These are phyloP conservation scores for Pelargonium exstipulatum DNA, from an alignment of 441 rosid genomes.

Conservation along the genomic window DNA sequence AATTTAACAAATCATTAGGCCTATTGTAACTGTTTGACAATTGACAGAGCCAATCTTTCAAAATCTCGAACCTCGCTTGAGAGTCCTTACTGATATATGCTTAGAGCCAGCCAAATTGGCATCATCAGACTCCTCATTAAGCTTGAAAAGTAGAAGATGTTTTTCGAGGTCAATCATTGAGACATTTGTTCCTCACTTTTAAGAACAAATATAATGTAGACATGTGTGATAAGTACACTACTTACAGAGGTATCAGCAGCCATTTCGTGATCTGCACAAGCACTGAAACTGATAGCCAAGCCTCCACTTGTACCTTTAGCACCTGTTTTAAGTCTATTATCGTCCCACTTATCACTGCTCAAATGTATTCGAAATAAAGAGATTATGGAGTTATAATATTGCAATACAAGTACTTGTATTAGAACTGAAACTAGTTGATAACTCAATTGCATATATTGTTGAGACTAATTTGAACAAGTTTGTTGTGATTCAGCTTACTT, in stretches of 20 bases:
- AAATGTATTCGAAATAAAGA: neutral
- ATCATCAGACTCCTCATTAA: too few species aligned
- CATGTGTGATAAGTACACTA: neutral
- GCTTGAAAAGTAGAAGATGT: neutral
- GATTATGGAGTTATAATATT: neutral
- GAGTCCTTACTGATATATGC: too few species aligned
- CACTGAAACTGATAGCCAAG: slow-evolving; percentile 14
- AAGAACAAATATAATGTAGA: neutral
- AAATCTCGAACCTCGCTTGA: too few species aligned
- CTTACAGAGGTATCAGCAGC: slow-evolving; percentile 16
- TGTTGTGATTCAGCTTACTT: neutral
- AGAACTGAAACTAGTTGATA: neutral
- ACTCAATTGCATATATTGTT: neutral
- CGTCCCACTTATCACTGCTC: neutral
- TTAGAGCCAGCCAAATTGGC: too few species aligned
- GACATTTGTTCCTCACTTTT: neutral
- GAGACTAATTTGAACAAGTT: neutral
- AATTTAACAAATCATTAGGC: neutral
- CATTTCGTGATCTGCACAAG: slow-evolving; percentile 8
- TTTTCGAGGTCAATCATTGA: neutral
- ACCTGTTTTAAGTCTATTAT: slow-evolving; percentile 8
- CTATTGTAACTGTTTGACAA: neutral
- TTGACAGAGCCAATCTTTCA: too few species aligned
- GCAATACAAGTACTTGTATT: neutral
- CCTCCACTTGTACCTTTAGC: slow-evolving; percentile 17